Evolutionary conservation across 2,329 filamentous ascomycete genomes (phyloP), one percentile per base, ranked within the genome.

Genomic region (Pestalotiopsis sp.): DNA sequence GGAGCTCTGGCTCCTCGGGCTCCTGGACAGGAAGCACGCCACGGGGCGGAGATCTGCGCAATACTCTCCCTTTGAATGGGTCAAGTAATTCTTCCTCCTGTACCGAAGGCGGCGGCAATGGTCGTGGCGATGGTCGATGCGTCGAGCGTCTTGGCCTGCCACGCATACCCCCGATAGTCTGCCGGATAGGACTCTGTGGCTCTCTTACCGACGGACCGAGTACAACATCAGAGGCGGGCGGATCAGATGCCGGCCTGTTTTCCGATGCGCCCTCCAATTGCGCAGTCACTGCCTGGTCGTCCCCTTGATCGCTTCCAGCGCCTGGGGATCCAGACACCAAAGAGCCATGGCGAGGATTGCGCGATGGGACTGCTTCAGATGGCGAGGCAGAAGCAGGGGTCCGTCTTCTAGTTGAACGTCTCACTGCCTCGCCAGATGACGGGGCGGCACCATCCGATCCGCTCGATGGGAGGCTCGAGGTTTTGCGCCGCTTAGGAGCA

Each of bases 361-460:
- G 86, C 68, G 89, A 83, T 14, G 92, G 79, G 73, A 89, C 92
- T 13, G 90, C 85, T 75, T 85, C 88, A 0, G 90, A 92, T 0
- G 91, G 90, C n/a, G 90, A 91, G 66, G 87, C 87, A 75, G 90
- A 92, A 0, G 90, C 91, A 0, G 87, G 85, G 1, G 84, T 84
- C 61, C 76, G 73, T 7, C 76, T 71, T 52, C 78, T 76, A 20
- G 79, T 66, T 45, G 76, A 71, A 13, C 71, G 71, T 65, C 69
- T 70, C 6, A 62, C 59, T 38, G 69, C 66, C 20, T 68, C 71
- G 23, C 14, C 5, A 20, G 71, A 49, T 23, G 66, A 69, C 14
- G 71, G 25, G 20, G 67, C 14, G 36, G 69, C 58, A 20, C 60
- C 64, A 62, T 68, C 66, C n/a, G 70, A 71, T 27, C 39, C 68